Conservation (phyloP, 306 rosid genomes). For the Alnus glutinosa region DNA sequence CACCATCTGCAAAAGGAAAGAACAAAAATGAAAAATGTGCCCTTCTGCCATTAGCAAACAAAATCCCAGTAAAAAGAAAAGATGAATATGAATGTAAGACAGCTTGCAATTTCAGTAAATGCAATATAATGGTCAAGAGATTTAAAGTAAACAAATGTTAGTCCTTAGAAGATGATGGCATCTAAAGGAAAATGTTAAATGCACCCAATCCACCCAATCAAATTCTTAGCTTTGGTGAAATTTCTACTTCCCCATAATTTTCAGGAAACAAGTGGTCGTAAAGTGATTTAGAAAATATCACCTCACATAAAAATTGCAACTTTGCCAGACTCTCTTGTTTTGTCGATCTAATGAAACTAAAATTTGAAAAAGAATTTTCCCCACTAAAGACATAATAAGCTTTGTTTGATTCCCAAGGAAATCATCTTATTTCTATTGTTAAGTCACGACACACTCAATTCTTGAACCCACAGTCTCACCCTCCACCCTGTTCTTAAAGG, state of each 20-base stretch:
- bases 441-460: background rate
- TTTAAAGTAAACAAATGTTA: background rate
- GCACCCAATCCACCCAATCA: constrained; percentile 10
- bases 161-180: background rate
- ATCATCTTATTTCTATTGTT: background rate
- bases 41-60: constrained; percentile 17
- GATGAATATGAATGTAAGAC: background rate
- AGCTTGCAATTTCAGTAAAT: background rate
- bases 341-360: background rate
- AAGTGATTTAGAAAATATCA: background rate
- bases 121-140: background rate
- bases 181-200: background rate
- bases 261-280: background rate
- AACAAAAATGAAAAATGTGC: constrained; percentile 11
- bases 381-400: background rate
- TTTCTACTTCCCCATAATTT: background rate
- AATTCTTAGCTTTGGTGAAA: background rate
- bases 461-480: background rate
- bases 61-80: background rate
- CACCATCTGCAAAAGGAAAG: constrained; percentile 40
- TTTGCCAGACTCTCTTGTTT: background rate
- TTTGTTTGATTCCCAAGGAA: background rate
- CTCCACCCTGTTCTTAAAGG: background rate
- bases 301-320: background rate
- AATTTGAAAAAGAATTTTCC: background rate